Percentiles rank a stretch among this genome's conserved stretches.
These are phyloP conservation scores for Trichocomaceae sp. DNA, from an alignment of 2,329 filamentous ascomycete genomes.

Conservation along the genomic window DNA sequence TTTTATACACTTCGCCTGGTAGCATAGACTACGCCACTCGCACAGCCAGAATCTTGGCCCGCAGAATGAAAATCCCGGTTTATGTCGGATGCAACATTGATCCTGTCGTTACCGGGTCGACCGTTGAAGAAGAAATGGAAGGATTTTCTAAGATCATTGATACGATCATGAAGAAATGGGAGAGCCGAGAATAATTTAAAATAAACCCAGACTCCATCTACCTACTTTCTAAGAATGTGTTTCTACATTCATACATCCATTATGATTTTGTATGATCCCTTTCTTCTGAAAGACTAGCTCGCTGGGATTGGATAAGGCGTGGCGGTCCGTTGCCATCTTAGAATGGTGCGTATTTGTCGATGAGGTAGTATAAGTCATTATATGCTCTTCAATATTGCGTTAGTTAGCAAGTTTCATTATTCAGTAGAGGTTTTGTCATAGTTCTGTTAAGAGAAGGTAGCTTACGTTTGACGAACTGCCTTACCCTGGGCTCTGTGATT, in stretches of 20 bases:
- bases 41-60: constrained; percentile 75
- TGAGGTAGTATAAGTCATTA: constrained; percentile 21
- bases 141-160: constrained; percentile 69
- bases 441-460: background rate
- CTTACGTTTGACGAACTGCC: constrained; percentile 17
- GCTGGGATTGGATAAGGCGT: background rate
- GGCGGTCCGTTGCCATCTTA: constrained; percentile 16
- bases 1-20: constrained; percentile 64
- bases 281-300: background rate
- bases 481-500: constrained; percentile 7
- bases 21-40: constrained; percentile 83
- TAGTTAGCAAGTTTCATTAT: background rate
- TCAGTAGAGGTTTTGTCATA: too few relatives aligned
- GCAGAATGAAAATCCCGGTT: constrained; percentile 64
- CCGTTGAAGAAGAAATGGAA: constrained; percentile 90
- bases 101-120: constrained; percentile 67
- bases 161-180: constrained; percentile 53
- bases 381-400: constrained; percentile 16
- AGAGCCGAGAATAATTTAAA: constrained; percentile 10
- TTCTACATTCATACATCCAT: background rate
- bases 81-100: constrained; percentile 88
- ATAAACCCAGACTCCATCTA: background rate
- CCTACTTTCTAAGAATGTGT: background rate
- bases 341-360: constrained; percentile 22
- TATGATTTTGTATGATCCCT: background rate